Evolutionary conservation across 2,329 filamentous ascomycete genomes (phyloP).

Genomic region (Cercospora zeina): DNA sequence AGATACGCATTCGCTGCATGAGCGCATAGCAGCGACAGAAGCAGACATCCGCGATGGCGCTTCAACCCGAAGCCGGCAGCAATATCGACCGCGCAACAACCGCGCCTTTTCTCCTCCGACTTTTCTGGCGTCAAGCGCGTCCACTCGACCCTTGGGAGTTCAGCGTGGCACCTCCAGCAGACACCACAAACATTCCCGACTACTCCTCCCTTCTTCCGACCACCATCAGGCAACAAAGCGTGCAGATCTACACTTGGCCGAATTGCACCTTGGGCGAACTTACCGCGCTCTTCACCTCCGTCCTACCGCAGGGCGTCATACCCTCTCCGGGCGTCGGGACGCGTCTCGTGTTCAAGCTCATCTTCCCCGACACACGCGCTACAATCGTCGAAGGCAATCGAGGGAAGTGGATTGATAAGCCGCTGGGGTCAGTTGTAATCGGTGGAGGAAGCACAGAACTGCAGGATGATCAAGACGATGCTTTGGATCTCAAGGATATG

Average conservation of each 20-base stretch:
- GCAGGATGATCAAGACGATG: constrained; percentile 38
- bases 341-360: constrained; percentile 80
- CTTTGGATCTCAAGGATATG: constrained; percentile 38
- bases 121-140: constrained; percentile 74
- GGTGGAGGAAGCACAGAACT: constrained; percentile 47
- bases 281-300: constrained; percentile 69
- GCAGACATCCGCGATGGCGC: constrained; percentile 33
- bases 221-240: constrained; percentile 38
- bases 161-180: constrained; percentile 48
- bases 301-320: constrained; percentile 64
- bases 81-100: constrained; percentile 68
- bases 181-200: constrained; percentile 35
- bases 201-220: constrained; percentile 61
- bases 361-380: constrained; percentile 72
- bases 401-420: constrained; percentile 71
- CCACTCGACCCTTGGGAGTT: constrained; percentile 80
- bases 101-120: constrained; percentile 78
- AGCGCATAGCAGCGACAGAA: background rate
- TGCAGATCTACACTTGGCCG: constrained; percentile 84
- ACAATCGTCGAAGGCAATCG: constrained; percentile 47
- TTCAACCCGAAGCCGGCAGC: constrained; percentile 39
- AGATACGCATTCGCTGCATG: constrained; percentile 6
- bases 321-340: constrained; percentile 76
- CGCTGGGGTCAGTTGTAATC: constrained; percentile 79
- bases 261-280: constrained; percentile 80